Conservation (phyloP, 768 basidiomycete species). For the Leccinum uliginosum region DNA sequence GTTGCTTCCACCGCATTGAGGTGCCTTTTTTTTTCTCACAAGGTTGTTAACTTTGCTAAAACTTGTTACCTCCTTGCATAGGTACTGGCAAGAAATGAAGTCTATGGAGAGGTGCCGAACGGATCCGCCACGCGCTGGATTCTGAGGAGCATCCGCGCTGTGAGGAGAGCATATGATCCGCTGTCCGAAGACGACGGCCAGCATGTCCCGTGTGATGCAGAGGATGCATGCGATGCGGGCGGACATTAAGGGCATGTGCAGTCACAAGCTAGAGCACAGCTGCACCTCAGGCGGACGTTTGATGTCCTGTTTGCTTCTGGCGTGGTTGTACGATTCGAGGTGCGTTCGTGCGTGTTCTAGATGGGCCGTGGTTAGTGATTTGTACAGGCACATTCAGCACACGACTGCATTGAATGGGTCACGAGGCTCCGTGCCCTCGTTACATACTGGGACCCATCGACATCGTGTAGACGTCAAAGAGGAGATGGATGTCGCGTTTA, state of each 20-base stretch:
- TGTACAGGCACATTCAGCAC: conserved; percentile 57
- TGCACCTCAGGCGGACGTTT: conserved; percentile 67
- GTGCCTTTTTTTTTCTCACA: conserved; percentile 8
- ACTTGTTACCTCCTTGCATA: background rate
- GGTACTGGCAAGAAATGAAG: conserved; percentile 33
- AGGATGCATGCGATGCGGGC: conserved; percentile 62
- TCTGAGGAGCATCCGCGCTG: conserved; percentile 59
- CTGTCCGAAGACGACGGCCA: conserved; percentile 28
- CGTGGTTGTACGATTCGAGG: conserved; percentile 73
- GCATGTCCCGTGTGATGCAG: conserved; percentile 23
- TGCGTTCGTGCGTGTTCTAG: conserved; percentile 29
- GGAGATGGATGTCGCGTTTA: conserved; percentile 76
- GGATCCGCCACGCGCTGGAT: conserved; percentile 66
- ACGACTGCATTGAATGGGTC: conserved; percentile 82
- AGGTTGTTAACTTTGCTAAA: background rate
- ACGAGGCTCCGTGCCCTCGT: conserved; percentile 64
- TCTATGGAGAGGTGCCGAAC: conserved; percentile 51
- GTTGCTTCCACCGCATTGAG: conserved; percentile 32
- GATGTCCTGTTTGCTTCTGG: conserved; percentile 72
- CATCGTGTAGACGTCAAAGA: conserved; percentile 71
- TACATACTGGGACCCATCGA: conserved; percentile 74
- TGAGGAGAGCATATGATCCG: conserved; percentile 51
- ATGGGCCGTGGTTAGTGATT: background rate
- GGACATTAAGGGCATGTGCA: conserved; percentile 51
- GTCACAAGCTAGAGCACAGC: conserved; percentile 38